These are phyloP conservation scores for Calamus simplicifolius DNA, from an alignment of 176 grass and related monocot genomes.

Conservation along the genomic window DNA sequence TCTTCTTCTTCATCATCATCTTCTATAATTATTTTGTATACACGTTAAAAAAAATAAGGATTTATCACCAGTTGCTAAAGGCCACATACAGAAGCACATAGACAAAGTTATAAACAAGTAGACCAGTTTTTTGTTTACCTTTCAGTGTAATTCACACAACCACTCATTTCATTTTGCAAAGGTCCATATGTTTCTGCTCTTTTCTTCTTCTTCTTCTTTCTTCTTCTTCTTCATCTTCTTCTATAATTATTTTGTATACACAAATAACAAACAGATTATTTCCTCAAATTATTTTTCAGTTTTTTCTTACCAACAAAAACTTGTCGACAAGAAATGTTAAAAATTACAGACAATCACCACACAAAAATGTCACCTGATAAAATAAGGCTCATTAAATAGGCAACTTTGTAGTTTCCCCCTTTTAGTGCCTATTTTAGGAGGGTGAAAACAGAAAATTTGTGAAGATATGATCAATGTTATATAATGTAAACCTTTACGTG, in stretches of 20 bases:
- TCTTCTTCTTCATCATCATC: slow-evolving; percentile 34
- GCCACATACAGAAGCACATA: no score
- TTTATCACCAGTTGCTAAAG: neutral
- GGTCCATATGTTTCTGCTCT: neutral
- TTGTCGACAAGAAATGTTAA: neutral
- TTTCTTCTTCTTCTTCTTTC: slow-evolving; percentile 2
- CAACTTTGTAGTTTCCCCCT: no score
- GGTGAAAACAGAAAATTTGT: neutral
- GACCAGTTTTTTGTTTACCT: neutral
- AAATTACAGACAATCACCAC: no score
- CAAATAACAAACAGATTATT: slow-evolving; percentile 8
- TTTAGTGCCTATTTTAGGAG: neutral
- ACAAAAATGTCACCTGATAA: no score
- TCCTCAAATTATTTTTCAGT: neutral
- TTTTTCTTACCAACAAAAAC: neutral
- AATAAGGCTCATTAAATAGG: no score
- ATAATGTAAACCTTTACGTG: no score
- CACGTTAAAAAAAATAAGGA: slow-evolving; percentile 32
- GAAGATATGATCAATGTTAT: neutral
- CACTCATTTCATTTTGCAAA: slow-evolving; percentile 1
- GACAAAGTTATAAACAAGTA: no score
- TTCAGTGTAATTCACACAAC: neutral
- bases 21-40: slow-evolving; percentile 25
- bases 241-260: slow-evolving; percentile 1
- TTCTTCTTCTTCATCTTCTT: slow-evolving; percentile 5